Conservation (phyloP, 176 grass and related monocot genomes). For the Areca catechu region DNA sequence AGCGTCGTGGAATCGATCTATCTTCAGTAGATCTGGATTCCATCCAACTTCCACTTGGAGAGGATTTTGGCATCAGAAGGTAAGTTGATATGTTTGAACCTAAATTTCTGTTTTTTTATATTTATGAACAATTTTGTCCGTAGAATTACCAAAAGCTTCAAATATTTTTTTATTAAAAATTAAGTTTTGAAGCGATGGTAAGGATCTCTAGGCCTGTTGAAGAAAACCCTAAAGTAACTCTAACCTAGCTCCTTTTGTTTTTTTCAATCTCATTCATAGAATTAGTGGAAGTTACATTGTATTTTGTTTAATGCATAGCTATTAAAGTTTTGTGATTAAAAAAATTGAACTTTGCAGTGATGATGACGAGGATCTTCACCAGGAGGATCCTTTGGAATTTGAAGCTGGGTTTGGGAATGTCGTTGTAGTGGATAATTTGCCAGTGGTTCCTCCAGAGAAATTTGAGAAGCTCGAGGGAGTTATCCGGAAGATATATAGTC, state of each 20-base stretch:
- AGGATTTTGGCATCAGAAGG: slow-evolving; percentile 74
- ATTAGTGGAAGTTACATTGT: too few species aligned
- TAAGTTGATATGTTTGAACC: neutral
- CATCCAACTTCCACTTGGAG: slow-evolving; percentile 50
- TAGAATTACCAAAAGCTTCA: too few species aligned
- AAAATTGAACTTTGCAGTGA: slow-evolving; percentile 39
- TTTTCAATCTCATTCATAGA: too few species aligned
- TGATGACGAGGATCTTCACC: slow-evolving; percentile 56
- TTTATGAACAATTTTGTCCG: too few species aligned
- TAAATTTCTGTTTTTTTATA: too few species aligned
- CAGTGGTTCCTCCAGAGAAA: slow-evolving; percentile 68
- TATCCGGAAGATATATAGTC: slow-evolving; percentile 70
- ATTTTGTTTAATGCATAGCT: too few species aligned
- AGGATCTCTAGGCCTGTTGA: too few species aligned
- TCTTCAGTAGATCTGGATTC: slow-evolving; percentile 51
- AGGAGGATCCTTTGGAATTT: slow-evolving; percentile 62
- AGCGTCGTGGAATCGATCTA: slow-evolving; percentile 43
- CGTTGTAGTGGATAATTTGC: slow-evolving; percentile 76
- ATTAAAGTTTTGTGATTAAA: too few species aligned
- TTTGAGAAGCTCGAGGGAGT: slow-evolving; percentile 89
- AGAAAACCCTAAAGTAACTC: too few species aligned
- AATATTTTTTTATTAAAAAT: too few species aligned
- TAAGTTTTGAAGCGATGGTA: too few species aligned
- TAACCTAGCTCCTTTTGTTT: too few species aligned
- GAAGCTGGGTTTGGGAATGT: slow-evolving; percentile 60